Conservation (phyloP, 306 rosid species). For the Fragaria nilgerrensis region DNA sequence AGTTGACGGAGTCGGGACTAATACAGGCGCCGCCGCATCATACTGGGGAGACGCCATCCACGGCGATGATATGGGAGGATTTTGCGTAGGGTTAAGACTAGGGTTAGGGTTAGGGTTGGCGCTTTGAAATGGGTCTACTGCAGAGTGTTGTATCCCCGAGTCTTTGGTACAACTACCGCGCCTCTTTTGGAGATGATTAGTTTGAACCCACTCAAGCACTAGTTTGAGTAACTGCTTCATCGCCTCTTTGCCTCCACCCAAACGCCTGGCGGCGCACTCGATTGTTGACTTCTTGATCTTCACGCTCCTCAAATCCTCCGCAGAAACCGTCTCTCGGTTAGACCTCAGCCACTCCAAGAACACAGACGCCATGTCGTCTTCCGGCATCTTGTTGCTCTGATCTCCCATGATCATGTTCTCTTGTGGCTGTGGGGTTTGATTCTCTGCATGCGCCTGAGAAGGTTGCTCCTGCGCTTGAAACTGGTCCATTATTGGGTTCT, state of each 20-base stretch:
- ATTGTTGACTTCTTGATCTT: conserved; percentile 75
- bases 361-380: conserved; percentile 73
- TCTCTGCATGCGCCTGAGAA: conserved; percentile 12
- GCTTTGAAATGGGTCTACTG: conserved; percentile 37
- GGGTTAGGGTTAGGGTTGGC: conserved; percentile 43
- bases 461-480: conserved; percentile 28
- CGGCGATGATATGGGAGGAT: conserved; percentile 22
- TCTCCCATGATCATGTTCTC: conserved; percentile 23
- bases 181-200: conserved; percentile 70
- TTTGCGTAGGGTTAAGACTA: conserved; percentile 29
- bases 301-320: conserved; percentile 80
- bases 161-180: conserved; percentile 26
- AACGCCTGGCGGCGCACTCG: conserved; percentile 73
- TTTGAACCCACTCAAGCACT: conserved; percentile 93
- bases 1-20: conserved; percentile 23
- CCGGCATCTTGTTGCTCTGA: conserved; percentile 9
- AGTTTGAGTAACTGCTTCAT: conserved; percentile 88
- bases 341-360: conserved; percentile 87
- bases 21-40: conserved; percentile 21
- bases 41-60: conserved; percentile 42
- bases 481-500: conserved; percentile 42
- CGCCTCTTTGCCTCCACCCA: conserved; percentile 94
- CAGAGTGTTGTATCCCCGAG: conserved; percentile 15
- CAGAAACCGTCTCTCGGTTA: conserved; percentile 78
- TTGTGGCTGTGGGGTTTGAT: background rate